phyloP scores from a whole-genome alignment of 176 grass and related monocot genomes.

The Puya raimondii region DNA sequence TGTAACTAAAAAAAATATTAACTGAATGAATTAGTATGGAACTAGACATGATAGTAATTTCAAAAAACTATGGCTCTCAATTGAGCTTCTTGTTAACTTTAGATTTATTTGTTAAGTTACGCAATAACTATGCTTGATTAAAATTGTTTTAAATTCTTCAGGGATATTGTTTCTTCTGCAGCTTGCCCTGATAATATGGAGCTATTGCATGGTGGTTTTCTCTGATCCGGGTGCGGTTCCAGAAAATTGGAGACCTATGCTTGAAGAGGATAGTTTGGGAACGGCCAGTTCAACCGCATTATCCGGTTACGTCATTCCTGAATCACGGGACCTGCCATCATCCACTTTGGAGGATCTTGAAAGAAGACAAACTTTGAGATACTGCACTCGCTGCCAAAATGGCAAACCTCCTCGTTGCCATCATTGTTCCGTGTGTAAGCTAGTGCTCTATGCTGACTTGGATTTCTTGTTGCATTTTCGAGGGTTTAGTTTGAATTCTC shows the following conservation, averaged over 20 bases:
- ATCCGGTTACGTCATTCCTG: conserved; percentile 20
- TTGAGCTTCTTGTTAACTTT: conserved; percentile 14
- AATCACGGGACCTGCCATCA: conserved; percentile 27
- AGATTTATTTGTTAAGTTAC: conserved; percentile 13
- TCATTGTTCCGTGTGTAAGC: conserved; percentile 95
- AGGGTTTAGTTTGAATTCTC: background rate
- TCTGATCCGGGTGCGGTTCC: conserved; percentile 74
- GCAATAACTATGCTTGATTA: conserved; percentile 25
- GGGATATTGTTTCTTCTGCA: conserved; percentile 70
- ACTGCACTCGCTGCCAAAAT: conserved; percentile 71
- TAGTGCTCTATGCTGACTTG: conserved; percentile 7
- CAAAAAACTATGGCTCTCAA: background rate
- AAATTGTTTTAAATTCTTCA: conserved; percentile 51
- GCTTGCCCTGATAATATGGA: conserved; percentile 76
- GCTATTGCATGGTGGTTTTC: conserved; percentile 76
- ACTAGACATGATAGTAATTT: background rate
- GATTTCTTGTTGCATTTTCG: conserved; percentile 2
- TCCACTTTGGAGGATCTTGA: conserved; percentile 39
- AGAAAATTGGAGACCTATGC: conserved; percentile 55
- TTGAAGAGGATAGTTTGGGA: conserved; percentile 36
- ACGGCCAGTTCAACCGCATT: conserved; percentile 15
- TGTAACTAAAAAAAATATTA: too few relatives aligned
- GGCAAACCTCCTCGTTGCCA: conserved; percentile 86
- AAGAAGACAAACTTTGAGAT: conserved; percentile 28
- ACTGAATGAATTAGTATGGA: background rate